A percentile compares a stretch with the other conserved stretches of the same genome.
Conservation (phyloP, 208 protist species). For the Lotmaria passim region DNA sequence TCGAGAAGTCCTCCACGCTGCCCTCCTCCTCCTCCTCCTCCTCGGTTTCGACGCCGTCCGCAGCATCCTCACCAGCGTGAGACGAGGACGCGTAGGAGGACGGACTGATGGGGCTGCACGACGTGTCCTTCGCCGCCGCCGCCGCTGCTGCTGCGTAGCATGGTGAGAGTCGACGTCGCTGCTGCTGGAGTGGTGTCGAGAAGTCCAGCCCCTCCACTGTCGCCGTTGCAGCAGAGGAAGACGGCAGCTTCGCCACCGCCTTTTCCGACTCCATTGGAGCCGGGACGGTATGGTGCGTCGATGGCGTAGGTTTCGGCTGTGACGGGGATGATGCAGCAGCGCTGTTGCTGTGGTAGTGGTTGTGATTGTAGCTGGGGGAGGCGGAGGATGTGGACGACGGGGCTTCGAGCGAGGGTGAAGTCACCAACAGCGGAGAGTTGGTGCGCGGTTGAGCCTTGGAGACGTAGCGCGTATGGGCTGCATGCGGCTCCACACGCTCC, state of each 20-base stretch:
- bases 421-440: not conserved
- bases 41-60: not conserved
- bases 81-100: conserved; percentile 13
- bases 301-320: too few relatives aligned
- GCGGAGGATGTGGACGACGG: conserved; percentile 16
- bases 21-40: not conserved
- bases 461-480: not conserved
- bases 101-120: conserved; percentile 14
- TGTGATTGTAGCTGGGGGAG: not conserved
- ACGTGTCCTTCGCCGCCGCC: not conserved
- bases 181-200: conserved; percentile 16
- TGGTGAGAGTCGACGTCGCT: not conserved
- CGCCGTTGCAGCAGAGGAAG: too few relatives aligned
- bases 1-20: too few relatives aligned
- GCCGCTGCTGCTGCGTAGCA: not conserved
- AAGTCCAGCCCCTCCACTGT: not conserved
- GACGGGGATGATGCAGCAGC: not conserved
- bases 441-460: not conserved
- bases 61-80: too few relatives aligned
- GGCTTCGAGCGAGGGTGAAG: conserved; percentile 14
- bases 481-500: not conserved
- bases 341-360: not conserved
- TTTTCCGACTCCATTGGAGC: not conserved
- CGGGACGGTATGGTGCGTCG: not conserved
- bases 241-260: too few relatives aligned